phyloP scores from a whole-genome alignment of 495 filamentous ascomycete genomes.

The Xylaria flabelliformis region DNA sequence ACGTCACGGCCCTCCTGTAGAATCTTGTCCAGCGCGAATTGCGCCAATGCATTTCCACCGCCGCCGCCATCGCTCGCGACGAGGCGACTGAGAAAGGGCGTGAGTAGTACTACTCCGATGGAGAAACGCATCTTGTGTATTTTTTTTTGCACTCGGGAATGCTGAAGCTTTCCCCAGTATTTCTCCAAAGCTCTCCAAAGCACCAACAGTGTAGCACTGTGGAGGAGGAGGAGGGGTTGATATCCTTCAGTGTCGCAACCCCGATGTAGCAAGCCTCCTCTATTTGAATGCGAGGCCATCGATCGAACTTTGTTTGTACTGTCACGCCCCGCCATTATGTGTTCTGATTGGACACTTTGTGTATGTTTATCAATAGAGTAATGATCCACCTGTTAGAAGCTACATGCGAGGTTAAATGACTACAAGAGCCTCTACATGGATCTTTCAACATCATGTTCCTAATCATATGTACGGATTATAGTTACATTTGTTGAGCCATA shows the following conservation, averaged over 20 bases:
- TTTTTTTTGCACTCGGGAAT: not conserved
- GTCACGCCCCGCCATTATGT: slow-evolving; percentile 13
- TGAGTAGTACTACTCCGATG: not conserved
- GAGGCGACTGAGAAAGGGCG: not conserved
- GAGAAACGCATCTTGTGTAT: slow-evolving; percentile 11
- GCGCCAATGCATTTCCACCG: slow-evolving; percentile 43
- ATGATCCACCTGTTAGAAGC: not conserved
- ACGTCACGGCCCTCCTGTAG: slow-evolving; percentile 56
- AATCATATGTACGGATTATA: not conserved
- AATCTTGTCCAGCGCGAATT: slow-evolving; percentile 59
- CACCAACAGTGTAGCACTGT: slow-evolving; percentile 5
- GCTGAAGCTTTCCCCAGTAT: not conserved
- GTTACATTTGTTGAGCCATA: not conserved
- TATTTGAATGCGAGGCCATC: not conserved
- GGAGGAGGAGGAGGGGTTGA: not conserved
- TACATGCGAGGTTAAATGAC: not conserved
- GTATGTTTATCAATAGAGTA: not conserved
- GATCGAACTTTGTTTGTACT: slow-evolving; percentile 5
- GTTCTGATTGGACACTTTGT: not conserved
- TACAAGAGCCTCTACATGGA: not conserved
- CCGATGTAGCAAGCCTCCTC: not conserved
- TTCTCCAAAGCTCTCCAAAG: not conserved
- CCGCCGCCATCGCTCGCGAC: slow-evolving; percentile 23
- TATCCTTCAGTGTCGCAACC: not conserved
- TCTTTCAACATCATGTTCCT: not conserved